Conservation (phyloP, 495 filamentous ascomycete species). For the Corynascus novoguineensis region DNA sequence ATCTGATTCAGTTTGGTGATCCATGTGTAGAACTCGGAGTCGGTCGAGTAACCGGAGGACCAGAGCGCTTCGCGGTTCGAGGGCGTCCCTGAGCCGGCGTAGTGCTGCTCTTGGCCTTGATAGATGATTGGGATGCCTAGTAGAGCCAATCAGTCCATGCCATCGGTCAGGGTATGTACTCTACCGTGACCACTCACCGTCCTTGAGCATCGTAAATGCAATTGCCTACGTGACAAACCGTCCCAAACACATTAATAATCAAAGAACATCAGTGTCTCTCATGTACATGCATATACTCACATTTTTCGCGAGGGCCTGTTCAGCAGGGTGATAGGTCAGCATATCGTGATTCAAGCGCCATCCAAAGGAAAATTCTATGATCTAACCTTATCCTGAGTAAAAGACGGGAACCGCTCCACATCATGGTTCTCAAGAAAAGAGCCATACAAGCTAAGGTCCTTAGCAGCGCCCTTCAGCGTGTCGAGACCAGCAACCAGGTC, state of each 20-base stretch:
- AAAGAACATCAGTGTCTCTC: slow-evolving; percentile 36
- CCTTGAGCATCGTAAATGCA: slow-evolving; percentile 64
- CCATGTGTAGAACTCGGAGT: slow-evolving; percentile 54
- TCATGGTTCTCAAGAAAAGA: slow-evolving; percentile 82
- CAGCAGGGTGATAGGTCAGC: background rate
- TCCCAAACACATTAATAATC: background rate
- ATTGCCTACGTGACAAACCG: slow-evolving; percentile 49
- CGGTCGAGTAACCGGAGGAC: slow-evolving; percentile 58
- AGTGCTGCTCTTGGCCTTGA: slow-evolving; percentile 68
- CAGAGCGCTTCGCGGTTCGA: slow-evolving; percentile 71
- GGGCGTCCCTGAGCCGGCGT: slow-evolving; percentile 53
- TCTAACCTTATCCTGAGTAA: slow-evolving; percentile 48
- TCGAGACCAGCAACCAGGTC: slow-evolving; percentile 56
- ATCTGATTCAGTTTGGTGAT: slow-evolving; percentile 51
- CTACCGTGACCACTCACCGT: slow-evolving; percentile 27
- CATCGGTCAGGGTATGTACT: background rate
- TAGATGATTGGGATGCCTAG: slow-evolving; percentile 40
- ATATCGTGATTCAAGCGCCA: background rate
- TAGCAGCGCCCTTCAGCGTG: slow-evolving; percentile 40
- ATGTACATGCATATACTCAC: slow-evolving; percentile 10
- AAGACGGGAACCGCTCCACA: slow-evolving; percentile 57
- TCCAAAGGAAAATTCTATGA: background rate
- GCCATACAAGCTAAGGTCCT: slow-evolving; percentile 60
- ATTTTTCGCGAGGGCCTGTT: slow-evolving; percentile 24
- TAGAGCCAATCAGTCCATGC: slow-evolving; percentile 29